Conservation (phyloP, 2,329 filamentous ascomycete genomes). For the Bipolaris zeicola region DNA sequence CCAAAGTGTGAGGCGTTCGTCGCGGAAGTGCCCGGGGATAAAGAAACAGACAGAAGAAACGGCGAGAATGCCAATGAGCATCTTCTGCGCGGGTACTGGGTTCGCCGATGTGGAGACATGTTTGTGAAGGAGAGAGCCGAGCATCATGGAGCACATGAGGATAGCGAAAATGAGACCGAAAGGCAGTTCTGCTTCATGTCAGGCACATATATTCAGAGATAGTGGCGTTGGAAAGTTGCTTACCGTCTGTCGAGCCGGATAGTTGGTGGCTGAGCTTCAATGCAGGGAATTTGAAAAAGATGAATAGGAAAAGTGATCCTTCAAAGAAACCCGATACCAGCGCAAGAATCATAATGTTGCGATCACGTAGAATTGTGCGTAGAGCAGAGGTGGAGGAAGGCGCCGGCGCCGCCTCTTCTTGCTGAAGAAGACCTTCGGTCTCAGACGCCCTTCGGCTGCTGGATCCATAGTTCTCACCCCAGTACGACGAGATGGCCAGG, state of each 20-base stretch:
- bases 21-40: constrained; percentile 48
- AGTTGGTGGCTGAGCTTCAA: constrained; percentile 49
- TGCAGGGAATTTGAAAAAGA: constrained; percentile 66
- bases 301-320: constrained; percentile 66
- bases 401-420: constrained; percentile 32
- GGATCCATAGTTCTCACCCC: constrained; percentile 60
- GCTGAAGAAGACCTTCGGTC: constrained; percentile 30
- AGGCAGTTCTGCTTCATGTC: constrained; percentile 35
- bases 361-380: constrained; percentile 46
- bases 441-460: constrained; percentile 25
- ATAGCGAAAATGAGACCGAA: constrained; percentile 62
- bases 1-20: constrained; percentile 59
- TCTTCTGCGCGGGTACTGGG: constrained; percentile 33
- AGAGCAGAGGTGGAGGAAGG: constrained; percentile 29
- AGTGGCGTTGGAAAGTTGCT: not conserved
- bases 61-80: constrained; percentile 33
- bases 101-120: constrained; percentile 34
- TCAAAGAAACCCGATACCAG: constrained; percentile 64
- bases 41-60: constrained; percentile 40
- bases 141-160: constrained; percentile 65
- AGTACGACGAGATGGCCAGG: constrained; percentile 55
- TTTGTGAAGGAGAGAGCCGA: constrained; percentile 63
- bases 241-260: constrained; percentile 36
- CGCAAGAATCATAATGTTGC: constrained; percentile 58
- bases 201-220: not conserved